These are phyloP conservation scores for Oxyria digyna DNA, from an alignment of 148 eudicot species.

Conservation along the genomic window DNA sequence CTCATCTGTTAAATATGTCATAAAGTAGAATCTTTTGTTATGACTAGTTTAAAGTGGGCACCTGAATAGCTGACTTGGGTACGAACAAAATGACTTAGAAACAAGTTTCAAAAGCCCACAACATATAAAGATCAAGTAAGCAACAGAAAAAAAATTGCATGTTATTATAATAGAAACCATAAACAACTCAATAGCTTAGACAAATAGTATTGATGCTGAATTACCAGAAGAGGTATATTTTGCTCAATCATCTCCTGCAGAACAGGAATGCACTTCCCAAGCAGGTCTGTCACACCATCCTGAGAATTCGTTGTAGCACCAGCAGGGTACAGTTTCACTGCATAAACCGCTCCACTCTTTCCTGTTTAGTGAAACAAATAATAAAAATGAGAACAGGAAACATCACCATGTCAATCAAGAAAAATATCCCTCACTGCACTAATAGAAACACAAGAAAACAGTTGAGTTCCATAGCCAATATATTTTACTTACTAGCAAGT, in stretches of 20 bases:
- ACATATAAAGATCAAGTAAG: not conserved
- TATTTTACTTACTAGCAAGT: slow-evolving; percentile 62
- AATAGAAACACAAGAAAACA: not conserved
- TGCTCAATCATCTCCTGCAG: slow-evolving; percentile 87
- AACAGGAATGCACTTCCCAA: slow-evolving; percentile 83
- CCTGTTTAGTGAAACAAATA: slow-evolving; percentile 22
- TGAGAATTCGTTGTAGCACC: slow-evolving; percentile 99
- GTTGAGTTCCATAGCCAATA: not conserved
- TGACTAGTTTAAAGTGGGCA: not conserved
- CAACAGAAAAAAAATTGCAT: not conserved
- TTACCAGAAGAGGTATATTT: slow-evolving; percentile 80
- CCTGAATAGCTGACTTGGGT: not conserved
- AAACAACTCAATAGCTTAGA: not conserved
- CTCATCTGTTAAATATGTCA: not conserved
- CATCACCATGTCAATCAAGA: not conserved
- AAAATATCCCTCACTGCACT: not conserved
- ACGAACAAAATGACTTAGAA: not conserved
- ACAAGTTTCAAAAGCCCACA: not conserved
- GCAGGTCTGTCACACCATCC: slow-evolving; percentile 94
- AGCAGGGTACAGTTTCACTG: slow-evolving; percentile 89
- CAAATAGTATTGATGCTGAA: not conserved
- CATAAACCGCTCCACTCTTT: slow-evolving; percentile 75
- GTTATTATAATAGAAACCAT: not conserved
- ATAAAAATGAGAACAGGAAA: not conserved
- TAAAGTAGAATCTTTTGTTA: not conserved